phyloP scores from a whole-genome alignment of 176 grass and related monocot genomes.

The barley (Hordeum vulgare) region DNA sequence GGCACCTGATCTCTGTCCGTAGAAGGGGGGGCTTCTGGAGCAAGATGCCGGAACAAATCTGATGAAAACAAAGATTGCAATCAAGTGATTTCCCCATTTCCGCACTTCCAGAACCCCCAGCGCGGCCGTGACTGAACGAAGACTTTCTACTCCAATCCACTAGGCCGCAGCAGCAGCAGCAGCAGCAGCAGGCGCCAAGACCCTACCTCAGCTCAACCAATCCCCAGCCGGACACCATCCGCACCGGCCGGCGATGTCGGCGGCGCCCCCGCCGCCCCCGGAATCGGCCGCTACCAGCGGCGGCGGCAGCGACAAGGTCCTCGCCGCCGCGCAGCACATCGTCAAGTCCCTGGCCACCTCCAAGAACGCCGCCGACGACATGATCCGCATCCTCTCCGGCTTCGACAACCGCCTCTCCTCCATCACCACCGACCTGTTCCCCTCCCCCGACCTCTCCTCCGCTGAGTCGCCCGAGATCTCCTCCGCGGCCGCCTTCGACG shows the following conservation, averaged over 20 bases:
- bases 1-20: no score
- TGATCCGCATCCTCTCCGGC: slow-evolving; percentile 90
- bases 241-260: slow-evolving; percentile 8
- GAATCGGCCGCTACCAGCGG: slow-evolving; percentile 1
- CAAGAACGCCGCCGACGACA: slow-evolving; percentile 91
- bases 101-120: no score
- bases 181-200: background rate
- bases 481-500: slow-evolving; percentile 30
- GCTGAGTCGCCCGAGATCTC: background rate
- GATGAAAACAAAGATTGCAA: no score
- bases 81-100: no score
- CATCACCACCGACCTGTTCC: slow-evolving; percentile 44
- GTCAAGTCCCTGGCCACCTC: slow-evolving; percentile 88
- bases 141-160: background rate
- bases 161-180: background rate
- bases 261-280: slow-evolving; percentile 21
- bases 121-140: no score
- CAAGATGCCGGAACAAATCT: no score
- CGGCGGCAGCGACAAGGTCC: slow-evolving; percentile 60
- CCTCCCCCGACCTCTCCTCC: slow-evolving; percentile 12
- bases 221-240: background rate
- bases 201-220: background rate
- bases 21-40: no score
- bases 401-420: slow-evolving; percentile 85
- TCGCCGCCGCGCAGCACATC: slow-evolving; percentile 87